A percentile compares a stretch with the other conserved stretches of the same genome.
phyloP scores from a whole-genome alignment of 176 grass and related monocot genomes.

The Ensete glaucum region DNA sequence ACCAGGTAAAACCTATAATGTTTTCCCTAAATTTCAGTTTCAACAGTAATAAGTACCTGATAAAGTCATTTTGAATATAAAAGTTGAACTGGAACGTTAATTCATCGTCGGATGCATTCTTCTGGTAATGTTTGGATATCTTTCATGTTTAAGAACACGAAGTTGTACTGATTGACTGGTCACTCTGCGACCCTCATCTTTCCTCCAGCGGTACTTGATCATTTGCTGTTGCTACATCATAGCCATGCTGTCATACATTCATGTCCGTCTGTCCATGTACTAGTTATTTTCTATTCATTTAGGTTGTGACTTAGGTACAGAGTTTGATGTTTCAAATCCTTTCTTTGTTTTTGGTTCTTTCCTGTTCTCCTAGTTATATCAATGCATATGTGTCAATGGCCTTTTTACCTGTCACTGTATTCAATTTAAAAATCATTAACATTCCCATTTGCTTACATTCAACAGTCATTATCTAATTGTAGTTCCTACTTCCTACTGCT shows the following conservation, averaged over 20 bases:
- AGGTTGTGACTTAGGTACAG: neutral
- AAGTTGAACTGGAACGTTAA: neutral
- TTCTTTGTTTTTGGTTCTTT: neutral
- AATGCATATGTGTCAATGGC: neutral
- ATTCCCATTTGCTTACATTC: neutral
- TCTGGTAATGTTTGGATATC: neutral
- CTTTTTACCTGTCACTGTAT: neutral
- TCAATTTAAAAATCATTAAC: neutral
- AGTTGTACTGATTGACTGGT: neutral
- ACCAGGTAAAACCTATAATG: constrained; percentile 42
- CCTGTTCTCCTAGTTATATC: neutral
- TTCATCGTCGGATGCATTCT: neutral
- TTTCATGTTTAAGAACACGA: neutral
- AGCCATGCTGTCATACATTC: neutral
- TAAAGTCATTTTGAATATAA: neutral
- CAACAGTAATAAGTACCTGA: neutral
- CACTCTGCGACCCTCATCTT: neutral
- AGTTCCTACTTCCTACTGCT: neutral
- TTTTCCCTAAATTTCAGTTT: neutral
- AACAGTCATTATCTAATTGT: neutral
- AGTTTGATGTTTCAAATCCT: neutral
- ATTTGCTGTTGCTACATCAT: neutral
- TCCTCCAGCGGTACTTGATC: neutral
- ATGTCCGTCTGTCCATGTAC: too few relatives aligned
- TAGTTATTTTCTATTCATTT: neutral